Percentiles rank a stretch among this genome's conserved stretches.
Evolutionary conservation across 495 filamentous ascomycete species (phyloP).

Genomic region (Xylaria grammica): DNA sequence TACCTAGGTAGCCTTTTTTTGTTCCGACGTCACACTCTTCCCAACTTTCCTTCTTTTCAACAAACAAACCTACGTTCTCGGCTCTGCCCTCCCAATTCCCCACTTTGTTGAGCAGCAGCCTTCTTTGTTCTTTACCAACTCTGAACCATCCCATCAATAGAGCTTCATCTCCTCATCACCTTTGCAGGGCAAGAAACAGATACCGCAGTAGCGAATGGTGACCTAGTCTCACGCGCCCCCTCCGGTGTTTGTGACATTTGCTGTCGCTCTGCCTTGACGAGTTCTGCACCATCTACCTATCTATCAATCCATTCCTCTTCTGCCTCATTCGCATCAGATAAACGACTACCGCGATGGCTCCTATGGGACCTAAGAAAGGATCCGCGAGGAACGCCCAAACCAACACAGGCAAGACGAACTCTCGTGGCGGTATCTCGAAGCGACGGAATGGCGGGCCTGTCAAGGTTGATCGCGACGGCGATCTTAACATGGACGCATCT

Average conservation of each 20-base stretch:
- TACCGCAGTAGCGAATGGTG: conserved; percentile 8
- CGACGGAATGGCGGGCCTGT: conserved; percentile 50
- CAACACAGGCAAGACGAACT: conserved; percentile 22
- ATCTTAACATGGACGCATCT: conserved; percentile 75
- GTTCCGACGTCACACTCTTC: conserved; percentile 15
- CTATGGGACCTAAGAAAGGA: conserved; percentile 36
- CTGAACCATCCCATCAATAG: background rate
- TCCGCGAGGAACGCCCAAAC: conserved; percentile 30
- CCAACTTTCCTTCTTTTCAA: conserved; percentile 12
- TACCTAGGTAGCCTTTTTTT: too few relatives aligned
- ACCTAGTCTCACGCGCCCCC: conserved; percentile 2
- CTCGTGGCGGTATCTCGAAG: conserved; percentile 75
- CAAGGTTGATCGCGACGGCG: conserved; percentile 77
- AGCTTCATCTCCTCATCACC: background rate
- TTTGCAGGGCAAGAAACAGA: conserved; percentile 8
- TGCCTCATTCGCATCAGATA: background rate
- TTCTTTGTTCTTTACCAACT: background rate
- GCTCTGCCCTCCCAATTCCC: background rate
- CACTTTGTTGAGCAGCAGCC: background rate
- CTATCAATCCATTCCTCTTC: background rate
- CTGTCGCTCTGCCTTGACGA: background rate
- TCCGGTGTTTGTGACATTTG: background rate
- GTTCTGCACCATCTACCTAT: background rate
- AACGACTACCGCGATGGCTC: conserved; percentile 42
- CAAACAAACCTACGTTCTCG: conserved; percentile 8